Conservation (phyloP, 768 basidiomycete genomes). For the Phylloporus scabripes region DNA sequence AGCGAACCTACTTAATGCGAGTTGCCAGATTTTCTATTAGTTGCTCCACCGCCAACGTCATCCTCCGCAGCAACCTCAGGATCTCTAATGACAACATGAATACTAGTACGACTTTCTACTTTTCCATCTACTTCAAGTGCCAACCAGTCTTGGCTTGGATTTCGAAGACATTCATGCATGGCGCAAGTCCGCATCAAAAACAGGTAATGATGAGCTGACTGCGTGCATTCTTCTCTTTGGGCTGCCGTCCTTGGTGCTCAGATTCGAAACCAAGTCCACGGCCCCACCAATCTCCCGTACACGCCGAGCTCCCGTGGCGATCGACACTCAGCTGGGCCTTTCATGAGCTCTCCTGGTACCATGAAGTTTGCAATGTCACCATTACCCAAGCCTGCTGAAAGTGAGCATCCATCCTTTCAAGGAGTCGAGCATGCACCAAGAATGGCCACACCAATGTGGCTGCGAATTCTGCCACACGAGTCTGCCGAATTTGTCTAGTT, state of each 20-base stretch:
- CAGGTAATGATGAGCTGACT: slow-evolving; percentile 91
- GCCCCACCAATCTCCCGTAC: slow-evolving; percentile 56
- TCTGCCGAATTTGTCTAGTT: slow-evolving; percentile 60
- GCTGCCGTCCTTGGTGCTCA: slow-evolving; percentile 36
- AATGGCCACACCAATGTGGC: slow-evolving; percentile 40
- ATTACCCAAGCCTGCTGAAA: slow-evolving; percentile 60
- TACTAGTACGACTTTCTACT: not conserved
- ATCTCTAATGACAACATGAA: not conserved
- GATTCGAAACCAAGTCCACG: slow-evolving; percentile 72
- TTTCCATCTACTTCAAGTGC: not conserved
- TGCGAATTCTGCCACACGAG: slow-evolving; percentile 95
- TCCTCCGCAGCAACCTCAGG: slow-evolving; percentile 5
- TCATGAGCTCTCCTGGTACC: slow-evolving; percentile 90
- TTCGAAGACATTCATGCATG: no score
- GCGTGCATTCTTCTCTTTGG: slow-evolving; percentile 71
- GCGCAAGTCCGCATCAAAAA: slow-evolving; percentile 29
- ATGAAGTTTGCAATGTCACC: slow-evolving; percentile 97
- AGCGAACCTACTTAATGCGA: not conserved
- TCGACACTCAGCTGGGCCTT: slow-evolving; percentile 36
- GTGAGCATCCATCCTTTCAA: no score
- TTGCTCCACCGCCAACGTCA: slow-evolving; percentile 15
- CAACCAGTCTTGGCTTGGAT: not conserved
- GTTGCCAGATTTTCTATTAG: not conserved
- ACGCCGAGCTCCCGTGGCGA: slow-evolving; percentile 32
- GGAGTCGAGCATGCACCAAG: no score